Evolutionary conservation across 305 asterid genomes (phyloP), one percentile per base, ranked within the genome.

Genomic region (Plantago rigida): DNA sequence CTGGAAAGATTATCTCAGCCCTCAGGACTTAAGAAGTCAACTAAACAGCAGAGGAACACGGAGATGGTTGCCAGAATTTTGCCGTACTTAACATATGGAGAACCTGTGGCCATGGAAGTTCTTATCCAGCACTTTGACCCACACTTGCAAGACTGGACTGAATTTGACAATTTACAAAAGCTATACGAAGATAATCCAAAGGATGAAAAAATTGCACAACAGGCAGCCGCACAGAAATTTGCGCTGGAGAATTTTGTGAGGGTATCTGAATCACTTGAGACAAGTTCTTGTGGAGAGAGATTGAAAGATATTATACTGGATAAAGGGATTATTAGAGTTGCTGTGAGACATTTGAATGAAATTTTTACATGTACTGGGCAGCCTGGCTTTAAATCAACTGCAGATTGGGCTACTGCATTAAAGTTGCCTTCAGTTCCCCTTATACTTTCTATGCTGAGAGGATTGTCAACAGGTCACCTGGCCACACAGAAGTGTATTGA

Each of bases 11-110:
- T 93, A 70, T 89, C 97, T 71, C 97, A 87, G 71, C 96, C 99
- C 59, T 81, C 92, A 29, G 95, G 94, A 68, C 84, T 82, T 67
- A 92, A 85, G 77, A 92, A 88, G 75, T 89, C 95, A 55, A 82
- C 77, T 72, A 89, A 89, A 78, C 97, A 86, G 76, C 97, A 85
- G 79, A 86, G 99, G 75, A 93, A 93, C 79, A 89, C 97, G 11
- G 99, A 89, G 81, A 93, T 93, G 99, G 95, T 89, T 62, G 99
- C 99, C 52, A 81, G 99, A 74, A 93, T 93, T 74, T 81, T 93
- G 74, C 99, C 99, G n/a, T 89, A 85, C 87, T 75, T 93, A 82
- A 93, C 99, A 28, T 93, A 93, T 31, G 99, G 99, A 57, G 97
- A 93, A 71, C 90, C 96, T 59, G 94, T 78, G 14, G 99, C 99